Base-by-base conservation (phyloP, 164 flowering plant genomes). In the Paratinospora sagittata region DNA sequence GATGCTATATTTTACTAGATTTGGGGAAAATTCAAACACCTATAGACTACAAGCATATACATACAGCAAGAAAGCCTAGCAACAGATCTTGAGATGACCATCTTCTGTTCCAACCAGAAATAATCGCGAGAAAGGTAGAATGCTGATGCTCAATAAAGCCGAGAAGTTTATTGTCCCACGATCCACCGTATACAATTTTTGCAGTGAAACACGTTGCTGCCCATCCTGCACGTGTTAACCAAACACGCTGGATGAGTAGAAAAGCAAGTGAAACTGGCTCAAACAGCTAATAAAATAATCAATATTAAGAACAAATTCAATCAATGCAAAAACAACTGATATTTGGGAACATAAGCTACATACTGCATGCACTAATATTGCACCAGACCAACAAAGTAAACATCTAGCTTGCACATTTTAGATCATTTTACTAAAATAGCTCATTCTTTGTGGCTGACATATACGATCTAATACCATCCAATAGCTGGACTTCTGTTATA, bases 91-190 rank as follows among this genome's bases (percentile, higher is more conserved):
- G 76, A 95, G 73, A 80, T 84, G 78, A 68, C 98, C 98, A 78
- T 95, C 98, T 77, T 95, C 97, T 13, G 96, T 92, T 73, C 98
- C 97, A 14, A 95, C 88, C 39, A 88, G 83, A 81, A 95, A 95
- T 76, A 92, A 75, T 36, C 93, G 84, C 0, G 97, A 94, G 82
- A 87, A 94, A 10, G 97, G 97, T 16, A 94, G 83, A 75, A 94
- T 88, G 66, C 81, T 79, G 67, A 95, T 89, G 68, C 93, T 91
- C 12, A 97, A 86, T 67, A 92, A 73, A 33, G 77, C 82, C 5
- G 97, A 92, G 78, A 83, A 52, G 76, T 85, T 88, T 74, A 84
- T 86, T 3, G 77, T 73, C 76, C 92, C 95, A 8, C 84, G 79
- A 67, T 92, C 93, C 3, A 85, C 86, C 73, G 75, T 72, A 67